Evolutionary conservation across 1,139 yeast genomes (phyloP).

Genomic region (Kodamaea arcana): DNA sequence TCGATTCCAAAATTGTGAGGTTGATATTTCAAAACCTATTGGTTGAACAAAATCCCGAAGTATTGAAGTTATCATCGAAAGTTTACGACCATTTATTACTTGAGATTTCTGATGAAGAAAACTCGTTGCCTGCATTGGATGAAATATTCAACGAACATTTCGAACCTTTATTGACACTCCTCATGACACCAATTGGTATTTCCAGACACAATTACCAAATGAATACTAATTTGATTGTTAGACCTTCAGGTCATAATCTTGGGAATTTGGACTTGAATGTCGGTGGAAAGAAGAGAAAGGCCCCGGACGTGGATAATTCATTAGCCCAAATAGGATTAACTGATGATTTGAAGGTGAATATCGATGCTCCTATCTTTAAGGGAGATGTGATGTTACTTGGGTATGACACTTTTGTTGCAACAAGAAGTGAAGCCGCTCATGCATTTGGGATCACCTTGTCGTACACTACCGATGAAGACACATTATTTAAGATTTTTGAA

Average conservation of each 20-base stretch:
- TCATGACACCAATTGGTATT: slow-evolving; percentile 93
- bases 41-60: slow-evolving; percentile 81
- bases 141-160: slow-evolving; percentile 50
- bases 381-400: slow-evolving; percentile 93
- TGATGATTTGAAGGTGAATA: slow-evolving; percentile 65
- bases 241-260: slow-evolving; percentile 71
- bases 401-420: slow-evolving; percentile 64
- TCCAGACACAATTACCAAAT: slow-evolving; percentile 84
- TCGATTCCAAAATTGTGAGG: slow-evolving; percentile 66
- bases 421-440: slow-evolving; percentile 71
- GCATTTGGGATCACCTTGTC: slow-evolving; percentile 76
- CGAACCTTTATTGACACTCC: slow-evolving; percentile 59
- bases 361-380: slow-evolving; percentile 86
- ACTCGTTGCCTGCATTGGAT: slow-evolving; percentile 37
- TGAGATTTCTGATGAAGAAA: slow-evolving; percentile 32
- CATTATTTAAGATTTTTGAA: slow-evolving; percentile 35
- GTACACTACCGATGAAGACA: slow-evolving; percentile 38
- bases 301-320: slow-evolving; percentile 15
- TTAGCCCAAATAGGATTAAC: slow-evolving; percentile 48
- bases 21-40: slow-evolving; percentile 81
- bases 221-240: slow-evolving; percentile 68
- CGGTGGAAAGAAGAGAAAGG: slow-evolving; percentile 35
- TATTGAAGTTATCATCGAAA: slow-evolving; percentile 57
- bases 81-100: slow-evolving; percentile 58
- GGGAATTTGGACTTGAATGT: slow-evolving; percentile 23